A percentile compares a stretch with the other conserved stretches of the same genome.
Evolutionary conservation across 179 eudicot genomes (phyloP).

Genomic region (Carnegiea gigantea): DNA sequence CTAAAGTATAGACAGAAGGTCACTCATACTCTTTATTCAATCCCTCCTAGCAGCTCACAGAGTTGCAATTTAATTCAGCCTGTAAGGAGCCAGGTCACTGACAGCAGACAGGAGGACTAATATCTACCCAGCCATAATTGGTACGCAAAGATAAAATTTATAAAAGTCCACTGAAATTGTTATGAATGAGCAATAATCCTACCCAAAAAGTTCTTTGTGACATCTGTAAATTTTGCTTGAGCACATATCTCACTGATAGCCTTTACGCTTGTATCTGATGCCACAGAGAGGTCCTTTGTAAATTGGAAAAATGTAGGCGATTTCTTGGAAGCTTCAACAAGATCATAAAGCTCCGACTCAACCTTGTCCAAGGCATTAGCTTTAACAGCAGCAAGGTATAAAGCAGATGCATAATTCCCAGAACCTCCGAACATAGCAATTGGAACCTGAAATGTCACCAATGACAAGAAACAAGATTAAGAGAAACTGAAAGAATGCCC

Average conservation of each 20-base stretch:
- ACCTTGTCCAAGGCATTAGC: constrained; percentile 71
- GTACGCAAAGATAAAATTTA: neutral
- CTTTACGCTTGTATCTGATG: constrained; percentile 57
- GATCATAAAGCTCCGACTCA: constrained; percentile 69
- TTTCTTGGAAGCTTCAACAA: constrained; percentile 65
- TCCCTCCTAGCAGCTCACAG: neutral
- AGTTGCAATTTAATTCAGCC: too few relatives aligned
- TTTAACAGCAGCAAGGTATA: constrained; percentile 74
- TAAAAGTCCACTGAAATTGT: too few relatives aligned
- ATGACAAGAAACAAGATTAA: constrained; percentile 12
- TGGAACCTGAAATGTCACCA: constrained; percentile 60
- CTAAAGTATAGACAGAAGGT: neutral
- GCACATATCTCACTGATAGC: constrained; percentile 63
- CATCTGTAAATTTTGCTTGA: constrained; percentile 70
- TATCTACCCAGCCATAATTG: neutral
- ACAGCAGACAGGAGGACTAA: neutral
- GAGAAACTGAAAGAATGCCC: neutral
- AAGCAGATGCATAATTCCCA: constrained; percentile 92
- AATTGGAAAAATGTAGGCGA: constrained; percentile 66
- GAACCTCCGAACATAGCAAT: constrained; percentile 78
- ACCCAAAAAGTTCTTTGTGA: constrained; percentile 85
- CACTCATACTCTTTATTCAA: neutral
- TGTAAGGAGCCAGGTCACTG: neutral
- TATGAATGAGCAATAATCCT: constrained; percentile 22
- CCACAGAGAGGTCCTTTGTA: constrained; percentile 73